Base-by-base conservation (phyloP, 352 stramenopile genomes). In the Phytopythium aichiense region DNA sequence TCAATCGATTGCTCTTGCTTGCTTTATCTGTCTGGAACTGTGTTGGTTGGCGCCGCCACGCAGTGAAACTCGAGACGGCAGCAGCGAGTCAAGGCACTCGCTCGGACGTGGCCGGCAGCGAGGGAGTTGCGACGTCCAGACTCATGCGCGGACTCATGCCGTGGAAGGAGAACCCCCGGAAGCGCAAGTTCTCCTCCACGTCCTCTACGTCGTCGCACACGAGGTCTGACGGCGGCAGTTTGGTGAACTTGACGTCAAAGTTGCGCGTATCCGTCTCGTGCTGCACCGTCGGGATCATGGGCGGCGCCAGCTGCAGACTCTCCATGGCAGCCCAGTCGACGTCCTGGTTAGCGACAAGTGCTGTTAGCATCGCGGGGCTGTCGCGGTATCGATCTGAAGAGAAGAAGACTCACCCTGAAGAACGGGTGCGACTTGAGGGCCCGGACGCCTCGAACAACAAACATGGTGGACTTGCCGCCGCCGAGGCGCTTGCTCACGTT, bases 381-480 rank as follows among this genome's bases (percentile, higher is more conserved):
- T 12, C 16, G 16, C 20, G 8, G 20, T 2, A 31, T 18, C 18
- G 8, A 37, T 15, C 30, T 0, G 4, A 22, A 52, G 12, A 33
- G 0, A 52, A 45, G 42, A 4, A 50, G n/a, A 20, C 59, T 11
- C 61, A 91, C 84, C 72, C 88, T 92, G 73, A 99, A 99, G 72
- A 99, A 99, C 0, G 89, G 65, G 37, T 98, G 89, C 49, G 84
- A 73, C 72, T 99, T 99, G 38, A 99, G 65, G 25, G 87, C 95
- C 30, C 97, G 85, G 7, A 99, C 91, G 33, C 97, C 97, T 52
- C 96, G 96, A 5, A 99, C 87, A 42, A 98, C 84, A 69, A 99
- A 99, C 95, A 99, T 99, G 18, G 93, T 99, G 20, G 90, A 96
- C 69, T 97, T 98, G 9, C 94, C 81, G 0, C 85, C 84, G 35